These are phyloP conservation scores for Camelina neglecta DNA, from an alignment of 345 rosid species.

Conservation along the genomic window DNA sequence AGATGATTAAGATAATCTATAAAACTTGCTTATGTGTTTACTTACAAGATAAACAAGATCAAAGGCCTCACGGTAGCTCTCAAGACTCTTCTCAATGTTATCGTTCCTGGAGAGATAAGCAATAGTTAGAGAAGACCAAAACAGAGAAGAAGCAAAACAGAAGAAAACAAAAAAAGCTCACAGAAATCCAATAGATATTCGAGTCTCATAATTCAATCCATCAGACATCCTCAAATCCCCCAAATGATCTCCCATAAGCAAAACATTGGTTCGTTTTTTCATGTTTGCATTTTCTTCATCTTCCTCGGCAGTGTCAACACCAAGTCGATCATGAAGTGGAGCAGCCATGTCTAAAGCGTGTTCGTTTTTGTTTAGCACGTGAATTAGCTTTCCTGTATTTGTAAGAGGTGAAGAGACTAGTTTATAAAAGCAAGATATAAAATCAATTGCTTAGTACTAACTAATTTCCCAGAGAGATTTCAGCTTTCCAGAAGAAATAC, in stretches of 20 bases:
- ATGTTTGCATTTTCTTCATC: slow-evolving; percentile 50
- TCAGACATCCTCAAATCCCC: slow-evolving; percentile 92
- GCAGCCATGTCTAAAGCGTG: slow-evolving; percentile 92
- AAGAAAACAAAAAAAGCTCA: slow-evolving; percentile 47
- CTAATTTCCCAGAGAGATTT: background rate
- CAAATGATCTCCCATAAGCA: slow-evolving; percentile 86
- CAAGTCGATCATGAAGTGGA: slow-evolving; percentile 71
- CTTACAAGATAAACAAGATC: slow-evolving; percentile 81
- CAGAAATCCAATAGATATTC: slow-evolving; percentile 85
- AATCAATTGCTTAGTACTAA: background rate
- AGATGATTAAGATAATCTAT: background rate
- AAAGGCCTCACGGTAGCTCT: slow-evolving; percentile 67
- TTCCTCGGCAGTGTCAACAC: slow-evolving; percentile 46
- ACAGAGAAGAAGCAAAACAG: slow-evolving; percentile 5
- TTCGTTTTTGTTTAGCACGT: slow-evolving; percentile 82
- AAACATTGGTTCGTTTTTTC: slow-evolving; percentile 75
- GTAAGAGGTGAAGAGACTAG: slow-evolving; percentile 8
- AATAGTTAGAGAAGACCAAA: slow-evolving; percentile 11
- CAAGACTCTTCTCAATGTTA: slow-evolving; percentile 62
- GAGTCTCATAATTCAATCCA: slow-evolving; percentile 76
- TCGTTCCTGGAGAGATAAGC: slow-evolving; percentile 63
- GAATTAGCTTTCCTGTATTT: slow-evolving; percentile 75
- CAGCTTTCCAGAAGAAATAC: background rate
- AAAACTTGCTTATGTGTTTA: slow-evolving; percentile 10
- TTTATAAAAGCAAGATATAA: slow-evolving; percentile 9